Conservation (phyloP, 2,329 filamentous ascomycete species). For the Fusarium pseudocircinatum region DNA sequence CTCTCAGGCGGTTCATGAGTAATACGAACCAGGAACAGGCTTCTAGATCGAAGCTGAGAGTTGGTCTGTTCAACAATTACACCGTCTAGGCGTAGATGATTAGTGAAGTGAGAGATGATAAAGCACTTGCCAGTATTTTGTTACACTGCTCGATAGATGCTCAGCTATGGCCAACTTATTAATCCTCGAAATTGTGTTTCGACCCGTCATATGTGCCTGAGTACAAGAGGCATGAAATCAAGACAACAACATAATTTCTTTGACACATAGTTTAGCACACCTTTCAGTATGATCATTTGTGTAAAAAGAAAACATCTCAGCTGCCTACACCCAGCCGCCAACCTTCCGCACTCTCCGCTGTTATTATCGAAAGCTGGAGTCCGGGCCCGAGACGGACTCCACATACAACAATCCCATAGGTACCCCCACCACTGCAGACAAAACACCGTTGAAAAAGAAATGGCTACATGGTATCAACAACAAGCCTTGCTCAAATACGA, state of each 20-base stretch:
- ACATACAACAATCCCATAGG: neutral
- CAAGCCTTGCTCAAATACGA: conserved; percentile 16
- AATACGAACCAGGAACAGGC: conserved; percentile 2
- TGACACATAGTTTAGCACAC: neutral
- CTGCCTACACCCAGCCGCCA: neutral
- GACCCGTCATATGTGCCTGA: neutral
- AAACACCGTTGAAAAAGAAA: conserved; percentile 14
- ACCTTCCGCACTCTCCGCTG: conserved; percentile 19
- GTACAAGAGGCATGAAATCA: neutral
- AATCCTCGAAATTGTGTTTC: neutral
- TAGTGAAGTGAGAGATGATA: neutral
- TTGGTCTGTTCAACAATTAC: neutral
- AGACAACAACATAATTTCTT: neutral
- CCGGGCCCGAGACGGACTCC: conserved; percentile 27
- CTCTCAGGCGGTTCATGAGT: conserved; percentile 4
- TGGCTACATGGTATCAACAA: neutral
- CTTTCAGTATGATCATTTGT: no score
- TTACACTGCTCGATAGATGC: neutral
- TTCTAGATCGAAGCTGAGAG: neutral
- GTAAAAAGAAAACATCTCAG: neutral
- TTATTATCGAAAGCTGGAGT: conserved; percentile 25
- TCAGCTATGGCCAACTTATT: neutral
- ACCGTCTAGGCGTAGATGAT: neutral
- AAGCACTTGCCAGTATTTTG: neutral
- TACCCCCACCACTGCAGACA: neutral